Evolutionary conservation across 305 asterid species (phyloP).

Genomic region (Fraxinus dipetala): DNA sequence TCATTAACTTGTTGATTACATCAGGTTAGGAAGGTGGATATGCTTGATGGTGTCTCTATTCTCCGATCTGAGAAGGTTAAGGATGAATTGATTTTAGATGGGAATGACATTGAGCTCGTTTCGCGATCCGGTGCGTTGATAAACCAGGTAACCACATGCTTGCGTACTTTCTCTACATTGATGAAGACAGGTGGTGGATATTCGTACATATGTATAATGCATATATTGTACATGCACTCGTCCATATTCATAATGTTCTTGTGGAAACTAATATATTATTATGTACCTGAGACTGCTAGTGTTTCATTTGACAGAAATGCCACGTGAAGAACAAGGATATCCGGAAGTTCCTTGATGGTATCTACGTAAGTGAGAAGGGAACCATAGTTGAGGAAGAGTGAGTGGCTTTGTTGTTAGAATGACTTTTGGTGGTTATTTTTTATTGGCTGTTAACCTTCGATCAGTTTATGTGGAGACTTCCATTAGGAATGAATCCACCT

Average conservation of each 20-base stretch:
- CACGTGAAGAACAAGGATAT: constrained; percentile 41
- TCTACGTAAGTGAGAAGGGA: constrained; percentile 81
- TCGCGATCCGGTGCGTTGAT: constrained; percentile 73
- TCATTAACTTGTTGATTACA: not conserved
- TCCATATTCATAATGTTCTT: not conserved
- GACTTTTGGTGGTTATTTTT: not conserved
- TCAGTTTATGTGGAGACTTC: constrained; percentile 12
- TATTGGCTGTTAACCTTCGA: not conserved
- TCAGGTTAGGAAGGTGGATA: constrained; percentile 83
- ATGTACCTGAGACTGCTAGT: not conserved
- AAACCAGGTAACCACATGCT: constrained; percentile 43
- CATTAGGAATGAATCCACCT: not conserved
- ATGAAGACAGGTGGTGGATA: not conserved
- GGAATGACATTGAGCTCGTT: constrained; percentile 74
- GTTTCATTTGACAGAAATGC: constrained; percentile 46
- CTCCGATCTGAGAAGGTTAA: constrained; percentile 72
- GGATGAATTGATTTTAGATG: constrained; percentile 72
- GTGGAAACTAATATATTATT: not conserved
- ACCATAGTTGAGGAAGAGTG: constrained; percentile 52
- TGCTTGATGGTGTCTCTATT: constrained; percentile 68
- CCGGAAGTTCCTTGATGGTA: constrained; percentile 52
- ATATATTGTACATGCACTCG: not conserved
- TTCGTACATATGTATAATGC: not conserved
- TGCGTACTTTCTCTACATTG: not conserved
- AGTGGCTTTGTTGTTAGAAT: not conserved